Percentiles rank a stretch among this genome's conserved stretches.
These are phyloP conservation scores for Xylaria castorea DNA, from an alignment of 495 filamentous ascomycete genomes.

Conservation along the genomic window DNA sequence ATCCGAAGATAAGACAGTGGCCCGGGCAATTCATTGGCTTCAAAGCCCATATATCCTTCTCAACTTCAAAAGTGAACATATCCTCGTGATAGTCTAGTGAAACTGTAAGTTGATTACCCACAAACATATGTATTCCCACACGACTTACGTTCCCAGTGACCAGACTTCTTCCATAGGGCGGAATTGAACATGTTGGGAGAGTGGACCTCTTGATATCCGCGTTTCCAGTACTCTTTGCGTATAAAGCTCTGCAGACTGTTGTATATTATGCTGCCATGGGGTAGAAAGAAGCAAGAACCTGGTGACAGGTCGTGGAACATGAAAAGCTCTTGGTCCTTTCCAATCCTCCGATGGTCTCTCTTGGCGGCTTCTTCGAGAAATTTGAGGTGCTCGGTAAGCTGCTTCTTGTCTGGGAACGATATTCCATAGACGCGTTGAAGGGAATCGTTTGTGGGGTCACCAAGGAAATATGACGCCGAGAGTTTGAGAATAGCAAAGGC, in stretches of 20 bases:
- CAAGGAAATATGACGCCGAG: slow-evolving; percentile 95
- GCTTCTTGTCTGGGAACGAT: slow-evolving; percentile 96
- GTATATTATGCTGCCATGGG: slow-evolving; percentile 89
- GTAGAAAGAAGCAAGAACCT: slow-evolving; percentile 92
- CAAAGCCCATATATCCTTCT: slow-evolving; percentile 84
- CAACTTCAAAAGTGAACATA: slow-evolving; percentile 92
- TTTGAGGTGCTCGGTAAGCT: slow-evolving; percentile 85
- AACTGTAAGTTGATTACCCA: background rate
- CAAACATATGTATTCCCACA: background rate
- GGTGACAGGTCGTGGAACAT: slow-evolving; percentile 94
- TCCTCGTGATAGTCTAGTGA: slow-evolving; percentile 83
- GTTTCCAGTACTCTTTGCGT: slow-evolving; percentile 86
- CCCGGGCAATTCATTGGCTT: slow-evolving; percentile 99
- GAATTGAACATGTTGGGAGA: slow-evolving; percentile 96
- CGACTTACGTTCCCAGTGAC: slow-evolving; percentile 73
- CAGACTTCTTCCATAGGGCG: slow-evolving; percentile 88
- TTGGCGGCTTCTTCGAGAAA: slow-evolving; percentile 96
- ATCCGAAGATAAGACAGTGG: slow-evolving; percentile 78
- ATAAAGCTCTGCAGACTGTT: slow-evolving; percentile 84
- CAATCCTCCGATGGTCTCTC: slow-evolving; percentile 89
- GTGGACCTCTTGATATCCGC: slow-evolving; percentile 93
- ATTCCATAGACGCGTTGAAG: slow-evolving; percentile 95
- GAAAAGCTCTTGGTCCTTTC: slow-evolving; percentile 93
- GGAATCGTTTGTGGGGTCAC: slow-evolving; percentile 89
- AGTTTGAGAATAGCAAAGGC: slow-evolving; percentile 92